A percentile compares a stretch with the other conserved stretches of the same genome.
These are phyloP conservation scores for Hericium erinaceus DNA, from an alignment of 768 basidiomycete species.

Conservation along the genomic window DNA sequence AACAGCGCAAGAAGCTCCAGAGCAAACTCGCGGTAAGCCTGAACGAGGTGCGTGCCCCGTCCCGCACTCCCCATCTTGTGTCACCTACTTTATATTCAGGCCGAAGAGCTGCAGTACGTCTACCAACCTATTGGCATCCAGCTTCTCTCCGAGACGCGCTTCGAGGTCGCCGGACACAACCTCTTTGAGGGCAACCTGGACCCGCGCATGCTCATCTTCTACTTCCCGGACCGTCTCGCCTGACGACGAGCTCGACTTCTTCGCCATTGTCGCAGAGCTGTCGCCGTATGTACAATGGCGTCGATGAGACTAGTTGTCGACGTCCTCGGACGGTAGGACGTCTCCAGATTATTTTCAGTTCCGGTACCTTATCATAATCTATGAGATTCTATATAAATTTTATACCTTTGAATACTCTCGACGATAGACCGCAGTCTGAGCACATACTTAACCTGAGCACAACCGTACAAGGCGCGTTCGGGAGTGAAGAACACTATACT, in stretches of 20 bases:
- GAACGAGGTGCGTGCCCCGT: slow-evolving; percentile 35
- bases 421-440: no score
- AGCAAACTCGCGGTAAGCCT: slow-evolving; percentile 39
- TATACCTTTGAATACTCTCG: no score
- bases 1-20: slow-evolving; percentile 49
- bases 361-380: no score
- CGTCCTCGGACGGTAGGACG: no score
- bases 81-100: slow-evolving; percentile 24
- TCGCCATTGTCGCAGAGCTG: slow-evolving; percentile 68
- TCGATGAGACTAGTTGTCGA: no score
- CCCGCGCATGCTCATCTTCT: slow-evolving; percentile 71
- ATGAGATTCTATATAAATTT: no score
- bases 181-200: slow-evolving; percentile 75
- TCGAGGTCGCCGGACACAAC: slow-evolving; percentile 74
- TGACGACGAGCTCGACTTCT: slow-evolving; percentile 56
- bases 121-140: slow-evolving; percentile 79
- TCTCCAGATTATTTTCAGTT: no score
- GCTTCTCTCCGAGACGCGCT: slow-evolving; percentile 69
- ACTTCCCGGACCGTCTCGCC: slow-evolving; percentile 60
- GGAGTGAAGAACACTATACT: no score
- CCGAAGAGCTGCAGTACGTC: slow-evolving; percentile 65
- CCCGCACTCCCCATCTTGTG: not conserved
- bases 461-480: no score
- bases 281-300: no score
- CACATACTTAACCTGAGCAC: no score